Conservation (phyloP, 2,329 filamentous ascomycete species). For the Raffaelea albimanens region DNA sequence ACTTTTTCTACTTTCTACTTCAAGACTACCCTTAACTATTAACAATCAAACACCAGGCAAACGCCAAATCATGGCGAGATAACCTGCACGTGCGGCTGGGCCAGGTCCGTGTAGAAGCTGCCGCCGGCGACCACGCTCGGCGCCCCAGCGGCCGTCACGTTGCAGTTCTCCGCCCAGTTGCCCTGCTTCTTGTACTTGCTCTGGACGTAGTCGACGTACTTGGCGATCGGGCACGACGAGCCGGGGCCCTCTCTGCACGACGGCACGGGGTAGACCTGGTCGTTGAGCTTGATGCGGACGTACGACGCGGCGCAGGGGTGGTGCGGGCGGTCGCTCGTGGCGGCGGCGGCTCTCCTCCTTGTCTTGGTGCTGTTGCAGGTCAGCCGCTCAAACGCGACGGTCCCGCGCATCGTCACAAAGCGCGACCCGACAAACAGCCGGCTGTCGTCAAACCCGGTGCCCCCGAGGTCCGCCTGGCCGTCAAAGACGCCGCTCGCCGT, state of each 20-base stretch:
- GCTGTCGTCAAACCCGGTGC: slow-evolving; percentile 32
- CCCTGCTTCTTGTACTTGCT: slow-evolving; percentile 37
- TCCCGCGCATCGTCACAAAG: slow-evolving; percentile 55
- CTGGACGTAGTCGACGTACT: slow-evolving; percentile 34
- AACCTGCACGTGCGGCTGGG: slow-evolving; percentile 3
- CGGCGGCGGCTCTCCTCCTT: not conserved
- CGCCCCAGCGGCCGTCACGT: slow-evolving; percentile 29
- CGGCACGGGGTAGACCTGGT: slow-evolving; percentile 51
- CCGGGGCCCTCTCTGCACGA: slow-evolving; percentile 47
- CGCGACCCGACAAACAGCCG: slow-evolving; percentile 45
- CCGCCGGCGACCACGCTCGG: slow-evolving; percentile 34
- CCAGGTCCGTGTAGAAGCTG: slow-evolving; percentile 38
- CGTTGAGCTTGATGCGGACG: slow-evolving; percentile 51
- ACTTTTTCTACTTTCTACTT: too few relatives aligned
- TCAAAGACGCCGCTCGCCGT: slow-evolving; percentile 54
- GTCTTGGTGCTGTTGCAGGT: slow-evolving; percentile 32
- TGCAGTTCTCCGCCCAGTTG: slow-evolving; percentile 38
- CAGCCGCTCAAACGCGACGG: slow-evolving; percentile 54
- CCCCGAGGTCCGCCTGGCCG: slow-evolving; percentile 37
- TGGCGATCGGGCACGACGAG: slow-evolving; percentile 36
- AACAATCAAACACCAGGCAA: too few relatives aligned
- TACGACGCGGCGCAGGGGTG: too few relatives aligned
- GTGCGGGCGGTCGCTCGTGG: too few relatives aligned
- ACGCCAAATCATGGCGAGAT: not conserved
- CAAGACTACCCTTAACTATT: too few relatives aligned